phyloP scores from a whole-genome alignment of 441 rosid genomes.

The Daphne laureola region DNA sequence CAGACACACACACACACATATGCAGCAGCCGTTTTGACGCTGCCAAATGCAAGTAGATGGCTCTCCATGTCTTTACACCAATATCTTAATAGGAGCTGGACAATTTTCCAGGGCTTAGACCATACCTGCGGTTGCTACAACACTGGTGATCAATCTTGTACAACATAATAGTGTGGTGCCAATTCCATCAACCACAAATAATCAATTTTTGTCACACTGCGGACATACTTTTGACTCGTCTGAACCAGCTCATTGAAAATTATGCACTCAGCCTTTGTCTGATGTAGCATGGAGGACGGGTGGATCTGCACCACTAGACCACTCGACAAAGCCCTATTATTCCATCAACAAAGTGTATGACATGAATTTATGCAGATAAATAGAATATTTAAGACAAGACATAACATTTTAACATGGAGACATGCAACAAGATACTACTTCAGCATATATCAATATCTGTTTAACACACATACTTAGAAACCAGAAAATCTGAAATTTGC shows the following conservation, averaged over 20 bases:
- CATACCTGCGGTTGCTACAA: constrained; percentile 15
- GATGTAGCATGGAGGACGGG: constrained; percentile 73
- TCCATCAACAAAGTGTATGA: constrained; percentile 14
- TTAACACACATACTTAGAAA: not conserved
- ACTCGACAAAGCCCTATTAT: constrained; percentile 77
- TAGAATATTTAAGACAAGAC: not conserved
- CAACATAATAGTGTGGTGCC: constrained; percentile 75
- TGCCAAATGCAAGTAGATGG: too few relatives aligned
- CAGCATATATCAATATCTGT: too few relatives aligned
- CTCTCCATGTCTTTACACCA: too few relatives aligned
- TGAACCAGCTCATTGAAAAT: constrained; percentile 81
- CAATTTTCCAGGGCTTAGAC: not conserved
- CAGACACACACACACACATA: too few relatives aligned
- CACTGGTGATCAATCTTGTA: constrained; percentile 29
- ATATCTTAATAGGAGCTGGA: not conserved
- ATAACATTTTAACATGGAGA: constrained; percentile 7
- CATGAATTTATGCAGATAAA: not conserved
- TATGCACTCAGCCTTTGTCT: constrained; percentile 70
- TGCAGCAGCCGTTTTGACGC: too few relatives aligned
- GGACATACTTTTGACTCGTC: constrained; percentile 73
- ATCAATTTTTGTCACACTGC: constrained; percentile 66
- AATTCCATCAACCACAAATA: constrained; percentile 79
- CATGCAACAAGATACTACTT: not conserved
- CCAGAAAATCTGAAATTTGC: constrained; percentile 5
- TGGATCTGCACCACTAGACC: constrained; percentile 79